Conservation (phyloP, 2,329 filamentous ascomycete species). For the Xylaria arbuscula region DNA sequence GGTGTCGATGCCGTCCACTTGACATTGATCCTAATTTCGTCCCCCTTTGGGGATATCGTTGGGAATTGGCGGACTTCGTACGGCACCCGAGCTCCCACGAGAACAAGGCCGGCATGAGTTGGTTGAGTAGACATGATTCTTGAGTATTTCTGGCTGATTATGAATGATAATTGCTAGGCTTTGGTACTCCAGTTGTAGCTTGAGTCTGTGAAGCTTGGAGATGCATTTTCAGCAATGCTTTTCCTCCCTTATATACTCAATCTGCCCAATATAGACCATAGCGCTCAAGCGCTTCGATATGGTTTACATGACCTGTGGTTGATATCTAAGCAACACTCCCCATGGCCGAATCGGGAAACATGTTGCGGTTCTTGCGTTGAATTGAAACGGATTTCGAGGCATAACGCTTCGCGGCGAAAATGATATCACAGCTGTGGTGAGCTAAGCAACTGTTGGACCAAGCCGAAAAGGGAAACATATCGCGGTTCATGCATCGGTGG, state of each 20-base stretch:
- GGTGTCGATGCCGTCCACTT: constrained; percentile 71
- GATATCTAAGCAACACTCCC: constrained; percentile 21
- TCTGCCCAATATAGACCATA: neutral
- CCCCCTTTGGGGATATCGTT: constrained; percentile 50
- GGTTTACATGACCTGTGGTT: constrained; percentile 5
- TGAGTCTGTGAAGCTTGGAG: constrained; percentile 19
- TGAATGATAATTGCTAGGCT: neutral
- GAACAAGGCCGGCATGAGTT: constrained; percentile 46
- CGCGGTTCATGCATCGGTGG: constrained; percentile 11
- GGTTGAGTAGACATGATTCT: constrained; percentile 33
- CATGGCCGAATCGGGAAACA: constrained; percentile 30
- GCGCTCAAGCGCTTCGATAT: neutral
- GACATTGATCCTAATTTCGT: constrained; percentile 65
- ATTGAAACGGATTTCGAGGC: neutral
- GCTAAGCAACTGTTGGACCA: constrained; percentile 11
- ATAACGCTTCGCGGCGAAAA: neutral
- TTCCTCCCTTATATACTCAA: constrained; percentile 23
- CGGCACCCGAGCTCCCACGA: constrained; percentile 43
- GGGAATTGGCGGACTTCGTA: constrained; percentile 45
- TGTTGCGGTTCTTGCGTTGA: constrained; percentile 22
- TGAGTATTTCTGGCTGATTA: neutral
- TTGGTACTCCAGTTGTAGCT: constrained; percentile 3
- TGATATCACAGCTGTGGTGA: neutral
- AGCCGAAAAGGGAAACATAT: constrained; percentile 29
- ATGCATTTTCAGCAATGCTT: constrained; percentile 20